A percentile compares a stretch with the other conserved stretches of the same genome.
These are phyloP conservation scores for Lactifluus pinguis DNA, from an alignment of 768 basidiomycete species.

Conservation along the genomic window DNA sequence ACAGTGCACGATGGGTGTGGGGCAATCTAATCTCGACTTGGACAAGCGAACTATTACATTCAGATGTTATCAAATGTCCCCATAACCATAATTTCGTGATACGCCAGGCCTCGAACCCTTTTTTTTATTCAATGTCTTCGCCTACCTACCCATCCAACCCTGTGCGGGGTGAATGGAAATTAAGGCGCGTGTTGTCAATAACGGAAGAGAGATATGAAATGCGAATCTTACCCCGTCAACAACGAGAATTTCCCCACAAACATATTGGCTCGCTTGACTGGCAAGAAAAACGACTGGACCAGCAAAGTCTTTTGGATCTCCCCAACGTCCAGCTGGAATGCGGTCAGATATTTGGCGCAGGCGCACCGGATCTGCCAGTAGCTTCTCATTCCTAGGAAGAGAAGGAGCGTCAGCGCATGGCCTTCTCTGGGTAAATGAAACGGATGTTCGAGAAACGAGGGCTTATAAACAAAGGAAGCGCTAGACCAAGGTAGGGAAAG, in stretches of 20 bases:
- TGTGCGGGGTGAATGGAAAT: constrained; percentile 6
- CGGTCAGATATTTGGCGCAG: constrained; percentile 61
- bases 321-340: constrained; percentile 64
- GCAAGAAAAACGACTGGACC: constrained; percentile 62
- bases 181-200: constrained; percentile 3
- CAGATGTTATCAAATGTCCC: neutral
- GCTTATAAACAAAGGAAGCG: neutral
- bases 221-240: constrained; percentile 55
- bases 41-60: constrained; percentile 11
- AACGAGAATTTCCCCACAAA: constrained; percentile 57
- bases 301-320: constrained; percentile 54
- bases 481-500: neutral
- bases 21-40: neutral
- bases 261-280: constrained; percentile 52
- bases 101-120: constrained; percentile 1
- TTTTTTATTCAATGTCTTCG: neutral
- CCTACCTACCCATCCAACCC: constrained; percentile 26
- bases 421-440: constrained; percentile 13
- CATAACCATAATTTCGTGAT: constrained; percentile 7
- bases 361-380: constrained; percentile 52
- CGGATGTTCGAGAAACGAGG: constrained; percentile 3
- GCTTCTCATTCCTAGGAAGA: constrained; percentile 48
- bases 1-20: neutral
- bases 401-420: constrained; percentile 1
- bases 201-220: neutral